A percentile compares a stretch with the other conserved stretches of the same genome.
Evolutionary conservation across 345 rosid genomes (phyloP).

Genomic region (Citrus sp.): DNA sequence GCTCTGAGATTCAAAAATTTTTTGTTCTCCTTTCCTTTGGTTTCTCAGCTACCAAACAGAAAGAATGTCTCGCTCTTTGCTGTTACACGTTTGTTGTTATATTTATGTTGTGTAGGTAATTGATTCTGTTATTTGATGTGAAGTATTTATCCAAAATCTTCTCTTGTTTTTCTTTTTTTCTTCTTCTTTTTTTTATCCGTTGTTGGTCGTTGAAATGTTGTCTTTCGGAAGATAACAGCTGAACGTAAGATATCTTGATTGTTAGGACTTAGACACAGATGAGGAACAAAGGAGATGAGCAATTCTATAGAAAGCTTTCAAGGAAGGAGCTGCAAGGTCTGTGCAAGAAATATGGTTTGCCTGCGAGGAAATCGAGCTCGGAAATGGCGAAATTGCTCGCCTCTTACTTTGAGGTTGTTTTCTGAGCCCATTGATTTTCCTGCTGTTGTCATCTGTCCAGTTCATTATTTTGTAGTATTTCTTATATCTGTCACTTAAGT

Average conservation of each 20-base stretch:
- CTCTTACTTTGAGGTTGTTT: constrained; percentile 45
- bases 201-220: neutral
- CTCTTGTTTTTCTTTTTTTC: no score
- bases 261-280: constrained; percentile 29
- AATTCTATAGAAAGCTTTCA: constrained; percentile 42
- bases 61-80: neutral
- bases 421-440: neutral
- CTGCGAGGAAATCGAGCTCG: constrained; percentile 61
- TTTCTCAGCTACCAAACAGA: neutral
- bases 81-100: neutral
- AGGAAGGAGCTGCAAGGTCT: constrained; percentile 75
- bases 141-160: neutral
- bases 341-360: constrained; percentile 68
- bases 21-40: neutral
- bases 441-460: neutral
- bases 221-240: neutral
- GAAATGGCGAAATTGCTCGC: constrained; percentile 61
- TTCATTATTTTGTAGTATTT: neutral
- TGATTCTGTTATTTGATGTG: neutral
- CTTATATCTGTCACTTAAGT: no score
- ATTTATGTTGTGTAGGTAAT: neutral
- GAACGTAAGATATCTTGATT: constrained; percentile 6
- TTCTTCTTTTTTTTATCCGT: no score
- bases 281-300: constrained; percentile 42
- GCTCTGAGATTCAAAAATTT: neutral